Evolutionary conservation across 1,139 yeast genomes (phyloP).

Genomic region (Hansenula lynferdii): DNA sequence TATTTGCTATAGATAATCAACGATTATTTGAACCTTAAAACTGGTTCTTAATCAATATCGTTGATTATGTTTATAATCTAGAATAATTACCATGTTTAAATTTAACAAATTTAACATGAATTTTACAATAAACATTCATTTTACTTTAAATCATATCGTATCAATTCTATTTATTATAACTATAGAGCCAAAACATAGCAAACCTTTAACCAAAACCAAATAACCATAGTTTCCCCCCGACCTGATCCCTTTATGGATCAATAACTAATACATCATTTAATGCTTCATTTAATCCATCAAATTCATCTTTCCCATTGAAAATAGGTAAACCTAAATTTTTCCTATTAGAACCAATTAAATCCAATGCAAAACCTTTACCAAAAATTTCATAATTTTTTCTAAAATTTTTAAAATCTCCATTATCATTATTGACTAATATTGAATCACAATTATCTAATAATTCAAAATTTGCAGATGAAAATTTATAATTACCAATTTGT

Average conservation of each 20-base stretch:
- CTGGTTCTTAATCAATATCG: no score
- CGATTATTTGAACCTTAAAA: no score
- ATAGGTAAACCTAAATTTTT: not conserved
- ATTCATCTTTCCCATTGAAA: not conserved
- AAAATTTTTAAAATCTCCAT: not conserved
- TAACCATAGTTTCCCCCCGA: not conserved
- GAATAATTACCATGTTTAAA: no score
- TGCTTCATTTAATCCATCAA: not conserved
- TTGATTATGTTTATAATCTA: no score
- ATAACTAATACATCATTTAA: not conserved
- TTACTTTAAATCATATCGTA: no score
- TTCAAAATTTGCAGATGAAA: not conserved
- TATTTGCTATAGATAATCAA: no score
- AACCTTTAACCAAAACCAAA: no score
- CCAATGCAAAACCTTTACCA: not conserved
- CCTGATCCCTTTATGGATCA: not conserved
- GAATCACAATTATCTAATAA: not conserved
- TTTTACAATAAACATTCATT: no score
- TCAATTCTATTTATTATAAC: no score
- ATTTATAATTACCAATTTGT: not conserved
- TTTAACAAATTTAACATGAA: no score
- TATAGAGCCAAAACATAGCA: no score
- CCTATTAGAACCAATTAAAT: not conserved
- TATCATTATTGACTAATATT: no score
- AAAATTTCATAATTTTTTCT: not conserved